Conservation (phyloP, 1,139 yeast genomes). For the Saccharomyces hybrid region DNA sequence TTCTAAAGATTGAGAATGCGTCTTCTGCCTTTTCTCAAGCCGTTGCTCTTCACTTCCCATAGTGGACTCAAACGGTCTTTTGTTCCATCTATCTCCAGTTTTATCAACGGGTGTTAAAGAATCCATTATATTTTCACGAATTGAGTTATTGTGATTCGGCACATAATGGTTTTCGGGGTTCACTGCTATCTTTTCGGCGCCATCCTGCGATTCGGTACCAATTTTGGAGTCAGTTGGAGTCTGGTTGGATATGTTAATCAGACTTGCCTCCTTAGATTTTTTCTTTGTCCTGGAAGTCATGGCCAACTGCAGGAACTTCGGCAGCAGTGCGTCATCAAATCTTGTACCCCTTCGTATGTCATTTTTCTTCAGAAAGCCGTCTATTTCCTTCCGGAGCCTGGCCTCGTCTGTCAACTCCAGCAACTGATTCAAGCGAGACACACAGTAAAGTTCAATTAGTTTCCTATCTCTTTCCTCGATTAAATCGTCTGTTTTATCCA, state of each 20-base stretch:
- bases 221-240: neutral
- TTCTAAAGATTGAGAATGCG: neutral
- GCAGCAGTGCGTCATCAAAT: conserved; percentile 16
- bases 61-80: neutral
- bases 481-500: conserved; percentile 23
- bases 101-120: neutral
- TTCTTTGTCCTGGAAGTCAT: neutral
- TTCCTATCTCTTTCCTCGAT: conserved; percentile 44
- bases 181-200: neutral
- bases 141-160: neutral
- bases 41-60: neutral
- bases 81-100: neutral
- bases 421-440: conserved; percentile 37
- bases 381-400: conserved; percentile 16
- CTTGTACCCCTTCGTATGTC: conserved; percentile 20
- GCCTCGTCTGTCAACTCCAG: conserved; percentile 19
- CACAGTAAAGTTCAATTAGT: conserved; percentile 48
- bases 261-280: neutral
- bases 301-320: conserved; percentile 7
- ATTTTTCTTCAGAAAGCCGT: conserved; percentile 19
- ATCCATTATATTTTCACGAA: neutral
- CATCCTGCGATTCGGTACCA: neutral
- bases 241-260: neutral
- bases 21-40: neutral
- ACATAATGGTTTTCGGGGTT: neutral